Percentiles rank a stretch among this genome's conserved stretches.
Conservation (phyloP, 108 stramenopile genomes). For the Fragilaria crotonensis region DNA sequence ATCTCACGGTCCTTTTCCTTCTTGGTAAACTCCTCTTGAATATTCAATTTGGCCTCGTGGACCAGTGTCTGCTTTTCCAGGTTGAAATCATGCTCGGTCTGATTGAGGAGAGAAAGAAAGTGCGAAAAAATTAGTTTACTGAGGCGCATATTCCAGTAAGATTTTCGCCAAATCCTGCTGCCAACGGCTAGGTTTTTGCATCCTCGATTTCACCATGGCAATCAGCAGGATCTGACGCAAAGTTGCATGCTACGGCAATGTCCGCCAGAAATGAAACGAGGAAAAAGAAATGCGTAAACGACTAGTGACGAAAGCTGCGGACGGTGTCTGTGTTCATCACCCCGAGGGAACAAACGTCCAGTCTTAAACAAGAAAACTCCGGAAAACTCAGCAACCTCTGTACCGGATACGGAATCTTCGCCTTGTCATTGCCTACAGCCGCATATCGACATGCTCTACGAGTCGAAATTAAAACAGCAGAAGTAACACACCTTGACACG, state of each 20-base stretch:
- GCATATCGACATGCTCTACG: neutral
- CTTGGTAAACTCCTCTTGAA: constrained; percentile 95
- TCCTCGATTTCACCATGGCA: too few relatives aligned
- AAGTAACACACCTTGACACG: constrained; percentile 90
- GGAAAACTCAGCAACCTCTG: too few relatives aligned
- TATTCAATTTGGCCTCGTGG: constrained; percentile 94
- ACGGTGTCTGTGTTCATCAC: too few relatives aligned
- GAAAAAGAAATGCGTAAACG: neutral
- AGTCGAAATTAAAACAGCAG: neutral
- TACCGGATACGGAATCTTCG: neutral
- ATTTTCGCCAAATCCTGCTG: too few relatives aligned
- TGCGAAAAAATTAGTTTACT: neutral
- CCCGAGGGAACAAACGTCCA: too few relatives aligned
- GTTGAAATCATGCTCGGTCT: constrained; percentile 97
- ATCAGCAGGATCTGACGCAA: too few relatives aligned
- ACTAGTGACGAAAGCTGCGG: too few relatives aligned
- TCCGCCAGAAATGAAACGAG: neutral
- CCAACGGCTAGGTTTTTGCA: too few relatives aligned
- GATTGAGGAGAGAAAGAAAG: neutral
- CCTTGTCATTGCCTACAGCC: neutral
- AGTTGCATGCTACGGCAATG: too few relatives aligned
- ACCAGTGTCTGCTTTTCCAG: constrained; percentile 99
- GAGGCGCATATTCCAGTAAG: too few relatives aligned
- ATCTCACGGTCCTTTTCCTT: constrained; percentile 95
- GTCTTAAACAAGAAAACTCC: too few relatives aligned